phyloP scores from a whole-genome alignment of 495 filamentous ascomycete species.

The Tirmania nivea region DNA sequence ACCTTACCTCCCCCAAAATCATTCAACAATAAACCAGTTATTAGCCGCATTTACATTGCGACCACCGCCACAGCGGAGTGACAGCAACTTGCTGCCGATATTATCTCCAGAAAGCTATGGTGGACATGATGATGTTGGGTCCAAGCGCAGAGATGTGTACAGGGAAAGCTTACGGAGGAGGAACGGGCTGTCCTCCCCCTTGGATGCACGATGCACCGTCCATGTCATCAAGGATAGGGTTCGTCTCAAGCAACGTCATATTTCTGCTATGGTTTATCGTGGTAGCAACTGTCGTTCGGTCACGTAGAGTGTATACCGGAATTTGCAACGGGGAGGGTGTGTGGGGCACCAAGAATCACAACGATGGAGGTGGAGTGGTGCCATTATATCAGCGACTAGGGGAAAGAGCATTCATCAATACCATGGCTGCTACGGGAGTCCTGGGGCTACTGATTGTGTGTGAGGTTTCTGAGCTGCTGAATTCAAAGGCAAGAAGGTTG shows the following conservation, averaged over 20 bases:
- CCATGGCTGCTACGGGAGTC: conserved; percentile 48
- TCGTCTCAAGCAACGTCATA: neutral
- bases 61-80: no score
- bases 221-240: neutral
- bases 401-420: conserved; percentile 43
- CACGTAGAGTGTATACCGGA: neutral
- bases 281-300: neutral
- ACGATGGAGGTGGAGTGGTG: no score
- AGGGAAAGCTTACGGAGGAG: no score
- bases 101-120: no score
- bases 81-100: no score
- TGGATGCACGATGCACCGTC: neutral
- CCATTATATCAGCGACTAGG: conserved; percentile 23
- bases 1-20: no score
- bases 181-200: neutral
- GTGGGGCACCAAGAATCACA: no score
- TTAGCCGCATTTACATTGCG: no score
- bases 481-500: conserved; percentile 35
- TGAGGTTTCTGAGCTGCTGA: conserved; percentile 52
- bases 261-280: neutral
- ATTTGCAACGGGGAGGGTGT: neutral
- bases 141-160: no score
- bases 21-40: no score
- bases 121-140: no score
- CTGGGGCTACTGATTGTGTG: conserved; percentile 55